phyloP scores from a whole-genome alignment of 2,329 filamentous ascomycete species.

The Zymoseptoria crescenta region DNA sequence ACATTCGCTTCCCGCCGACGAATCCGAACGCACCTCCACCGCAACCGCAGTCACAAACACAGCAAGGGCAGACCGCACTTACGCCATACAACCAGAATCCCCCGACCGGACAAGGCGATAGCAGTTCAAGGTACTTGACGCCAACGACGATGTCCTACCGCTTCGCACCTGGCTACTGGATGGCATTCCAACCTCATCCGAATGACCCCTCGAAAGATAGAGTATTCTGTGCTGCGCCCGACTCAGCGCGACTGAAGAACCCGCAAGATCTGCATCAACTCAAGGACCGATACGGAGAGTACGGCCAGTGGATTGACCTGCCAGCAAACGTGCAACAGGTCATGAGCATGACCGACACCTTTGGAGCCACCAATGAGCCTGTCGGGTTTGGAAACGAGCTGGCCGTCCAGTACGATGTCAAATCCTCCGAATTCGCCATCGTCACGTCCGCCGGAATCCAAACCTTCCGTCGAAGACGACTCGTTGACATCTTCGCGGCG shows the following conservation, averaged over 20 bases:
- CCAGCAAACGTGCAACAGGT: slow-evolving; percentile 69
- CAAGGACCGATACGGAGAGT: slow-evolving; percentile 64
- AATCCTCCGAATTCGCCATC: slow-evolving; percentile 76
- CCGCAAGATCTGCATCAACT: slow-evolving; percentile 38
- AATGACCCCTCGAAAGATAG: slow-evolving; percentile 44
- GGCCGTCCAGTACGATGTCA: slow-evolving; percentile 86
- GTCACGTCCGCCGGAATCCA: slow-evolving; percentile 88
- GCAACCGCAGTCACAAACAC: slow-evolving; percentile 9
- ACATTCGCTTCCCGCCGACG: slow-evolving; percentile 83
- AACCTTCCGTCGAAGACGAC: slow-evolving; percentile 69
- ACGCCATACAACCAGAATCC: slow-evolving; percentile 15
- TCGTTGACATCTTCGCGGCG: slow-evolving; percentile 87
- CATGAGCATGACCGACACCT: slow-evolving; percentile 65
- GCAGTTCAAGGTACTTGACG: slow-evolving; percentile 28
- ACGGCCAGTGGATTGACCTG: slow-evolving; percentile 70
- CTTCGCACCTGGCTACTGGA: slow-evolving; percentile 83
- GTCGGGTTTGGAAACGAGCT: slow-evolving; percentile 89
- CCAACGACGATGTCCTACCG: slow-evolving; percentile 35
- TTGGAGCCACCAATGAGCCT: slow-evolving; percentile 59
- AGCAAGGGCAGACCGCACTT: slow-evolving; percentile 14
- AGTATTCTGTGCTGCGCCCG: slow-evolving; percentile 79
- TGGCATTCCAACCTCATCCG: slow-evolving; percentile 61
- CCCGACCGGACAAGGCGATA: slow-evolving; percentile 23
- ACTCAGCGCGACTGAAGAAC: slow-evolving; percentile 59
- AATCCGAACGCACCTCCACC: slow-evolving; percentile 14